phyloP scores from a whole-genome alignment of 169 alveolate genomes.

The Cystoisospora suis region DNA sequence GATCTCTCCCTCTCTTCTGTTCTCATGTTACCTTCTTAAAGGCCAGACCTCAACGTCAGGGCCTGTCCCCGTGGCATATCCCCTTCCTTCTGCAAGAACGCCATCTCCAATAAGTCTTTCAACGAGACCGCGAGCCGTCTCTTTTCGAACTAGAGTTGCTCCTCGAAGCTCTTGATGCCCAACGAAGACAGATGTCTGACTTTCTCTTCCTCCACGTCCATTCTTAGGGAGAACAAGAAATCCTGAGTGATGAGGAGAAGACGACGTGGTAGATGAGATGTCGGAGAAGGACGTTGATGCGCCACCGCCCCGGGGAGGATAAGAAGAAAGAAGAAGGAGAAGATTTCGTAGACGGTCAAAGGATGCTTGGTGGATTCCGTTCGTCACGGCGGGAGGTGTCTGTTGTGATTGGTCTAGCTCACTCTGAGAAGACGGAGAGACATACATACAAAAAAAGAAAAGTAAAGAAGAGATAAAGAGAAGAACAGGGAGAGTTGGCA shows the following conservation, averaged over 20 bases:
- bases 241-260: not conserved
- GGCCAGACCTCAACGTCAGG: constrained; percentile 11
- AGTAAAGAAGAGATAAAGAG: not conserved
- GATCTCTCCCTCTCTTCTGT: too few species aligned
- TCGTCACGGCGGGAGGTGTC: not conserved
- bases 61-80: not conserved
- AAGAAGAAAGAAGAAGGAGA: not conserved
- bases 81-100: not conserved
- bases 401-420: constrained; percentile 26
- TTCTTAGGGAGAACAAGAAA: constrained; percentile 3
- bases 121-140: constrained; percentile 6
- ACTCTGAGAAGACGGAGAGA: constrained; percentile 7
- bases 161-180: constrained; percentile 19
- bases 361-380: constrained; percentile 31
- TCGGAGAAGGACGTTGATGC: not conserved
- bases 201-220: not conserved
- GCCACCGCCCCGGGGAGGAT: not conserved
- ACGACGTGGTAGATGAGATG: too few species aligned
- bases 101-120: not conserved
- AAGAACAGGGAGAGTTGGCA: not conserved
- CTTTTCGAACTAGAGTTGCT: not conserved
- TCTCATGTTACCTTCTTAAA: not conserved
- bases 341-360: constrained; percentile 3
- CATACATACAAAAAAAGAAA: not conserved
- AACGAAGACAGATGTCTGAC: not conserved